Base-by-base conservation (phyloP, 2,329 filamentous ascomycete species). In the Cyclaneusma minus region DNA sequence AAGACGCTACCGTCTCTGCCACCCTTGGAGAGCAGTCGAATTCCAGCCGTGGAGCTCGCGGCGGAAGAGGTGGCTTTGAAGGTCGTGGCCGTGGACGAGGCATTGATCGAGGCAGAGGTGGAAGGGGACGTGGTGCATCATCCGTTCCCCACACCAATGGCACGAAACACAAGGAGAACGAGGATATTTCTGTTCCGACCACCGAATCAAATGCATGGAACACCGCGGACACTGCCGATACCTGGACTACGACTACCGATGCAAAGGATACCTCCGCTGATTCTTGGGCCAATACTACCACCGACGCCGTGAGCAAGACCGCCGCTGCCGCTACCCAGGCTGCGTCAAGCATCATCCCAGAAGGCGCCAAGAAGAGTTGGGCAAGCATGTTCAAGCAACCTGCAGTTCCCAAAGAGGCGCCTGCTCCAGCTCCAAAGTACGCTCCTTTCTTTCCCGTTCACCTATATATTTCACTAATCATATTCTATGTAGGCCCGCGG, bases 301-400 rank as follows among this genome's bases (percentile, higher is more conserved):
- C 47, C 26, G 54, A 60, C 32, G 36, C 52, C 13, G 41, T 53
- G 28, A 45, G 55, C 38, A 40, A 54, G 28, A 45, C 54, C 30
- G 29, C 47, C 23, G 46, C 51, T 29, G 42, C 56, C 21, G 48
- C 50, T 33, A 48, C 50, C 30, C 36, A 41, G 22, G 41, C 41
- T 22, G 41, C 49, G 20, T 43, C 48, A 17, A 49, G 45, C 29
- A 45, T 51, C 29, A 46, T 51, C 33, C 42, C 51, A 12, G 47
- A 53, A 29, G 41, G 48, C 33, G 45, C 51, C 11, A 52, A 55
- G 35, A 74, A 72, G 57, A 75, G 69, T 14, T 84, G 78, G 78
- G 78, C 78, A 19, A 80, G 75, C 52, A 75, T 84, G 63, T 67
- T 83, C 35, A 67, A 66, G 42, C 58, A 68, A 47, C 59, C 72